Evolutionary conservation across 345 rosid genomes (phyloP).

Genomic region (Hibiscus trionum): DNA sequence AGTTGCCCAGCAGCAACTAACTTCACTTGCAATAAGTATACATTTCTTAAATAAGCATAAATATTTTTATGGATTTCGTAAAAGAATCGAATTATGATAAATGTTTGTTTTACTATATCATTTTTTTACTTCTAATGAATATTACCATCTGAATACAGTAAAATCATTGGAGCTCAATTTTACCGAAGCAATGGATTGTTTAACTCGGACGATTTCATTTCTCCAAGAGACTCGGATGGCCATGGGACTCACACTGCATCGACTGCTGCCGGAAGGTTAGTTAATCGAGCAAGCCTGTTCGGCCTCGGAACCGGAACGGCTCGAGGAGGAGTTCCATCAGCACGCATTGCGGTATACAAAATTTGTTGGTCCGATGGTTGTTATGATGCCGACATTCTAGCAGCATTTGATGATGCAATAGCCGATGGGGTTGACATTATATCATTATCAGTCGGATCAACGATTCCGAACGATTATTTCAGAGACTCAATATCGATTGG

Average conservation of each 20-base stretch:
- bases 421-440: constrained; percentile 27
- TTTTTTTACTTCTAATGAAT: background rate
- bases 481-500: constrained; percentile 15
- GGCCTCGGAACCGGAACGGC: constrained; percentile 23
- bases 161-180: constrained; percentile 24
- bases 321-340: constrained; percentile 19
- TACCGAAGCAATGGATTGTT: background rate
- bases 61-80: background rate
- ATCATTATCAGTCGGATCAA: constrained; percentile 14
- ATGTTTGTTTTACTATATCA: background rate
- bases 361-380: background rate
- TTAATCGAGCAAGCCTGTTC: constrained; percentile 10
- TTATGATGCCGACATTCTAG: background rate
- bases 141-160: constrained; percentile 14
- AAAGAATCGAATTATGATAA: too few species aligned
- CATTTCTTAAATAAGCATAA: background rate
- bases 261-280: constrained; percentile 27
- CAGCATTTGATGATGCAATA: constrained; percentile 32
- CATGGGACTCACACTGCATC: constrained; percentile 48
- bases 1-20: background rate
- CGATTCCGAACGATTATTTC: background rate
- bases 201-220: constrained; percentile 8
- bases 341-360: background rate
- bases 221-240: constrained; percentile 20
- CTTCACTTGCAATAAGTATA: constrained; percentile 8